Evolutionary conservation across 805 yeast genomes (phyloP).

Genomic region (Zygosaccharomyces lentus): DNA sequence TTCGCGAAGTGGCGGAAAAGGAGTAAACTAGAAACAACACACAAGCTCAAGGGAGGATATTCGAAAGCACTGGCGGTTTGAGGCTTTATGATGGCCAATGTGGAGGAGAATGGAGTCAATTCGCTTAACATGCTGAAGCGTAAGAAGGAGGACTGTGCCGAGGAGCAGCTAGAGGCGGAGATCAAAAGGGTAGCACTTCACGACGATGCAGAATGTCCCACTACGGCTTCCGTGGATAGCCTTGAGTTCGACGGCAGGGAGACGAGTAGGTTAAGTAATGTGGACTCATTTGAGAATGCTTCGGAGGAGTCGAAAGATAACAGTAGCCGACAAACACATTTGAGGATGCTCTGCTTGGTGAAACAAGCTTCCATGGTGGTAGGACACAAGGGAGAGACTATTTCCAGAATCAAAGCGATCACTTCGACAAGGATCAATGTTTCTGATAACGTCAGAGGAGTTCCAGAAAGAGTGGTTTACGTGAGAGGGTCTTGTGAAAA

Average conservation of each 20-base stretch:
- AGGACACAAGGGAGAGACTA: constrained; percentile 77
- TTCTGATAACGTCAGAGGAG: constrained; percentile 65
- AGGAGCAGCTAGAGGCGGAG: constrained; percentile 43
- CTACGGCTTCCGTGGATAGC: constrained; percentile 4
- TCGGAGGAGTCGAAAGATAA: constrained; percentile 30
- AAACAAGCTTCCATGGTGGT: constrained; percentile 73
- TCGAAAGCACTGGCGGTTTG: not conserved
- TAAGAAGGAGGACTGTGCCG: constrained; percentile 57
- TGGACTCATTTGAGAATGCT: constrained; percentile 12
- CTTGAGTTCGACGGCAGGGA: constrained; percentile 4
- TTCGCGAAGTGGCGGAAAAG: constrained; percentile 8
- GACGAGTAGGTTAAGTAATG: constrained; percentile 8
- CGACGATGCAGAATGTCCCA: constrained; percentile 49
- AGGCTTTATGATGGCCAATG: constrained; percentile 13
- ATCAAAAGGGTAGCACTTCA: constrained; percentile 70
- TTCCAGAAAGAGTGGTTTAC: constrained; percentile 69
- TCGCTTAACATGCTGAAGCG: constrained; percentile 47
- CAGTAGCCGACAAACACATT: constrained; percentile 55
- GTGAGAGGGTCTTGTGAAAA: constrained; percentile 71
- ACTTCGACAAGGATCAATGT: constrained; percentile 66
- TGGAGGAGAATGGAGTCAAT: constrained; percentile 14
- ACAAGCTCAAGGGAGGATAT: not conserved
- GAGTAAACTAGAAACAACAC: constrained; percentile 1
- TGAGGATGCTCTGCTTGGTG: constrained; percentile 71
- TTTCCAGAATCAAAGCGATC: constrained; percentile 56